Percentiles rank a stretch among this genome's conserved stretches.
phyloP scores from a whole-genome alignment of 345 rosid species.

The Murraya koenigii region DNA sequence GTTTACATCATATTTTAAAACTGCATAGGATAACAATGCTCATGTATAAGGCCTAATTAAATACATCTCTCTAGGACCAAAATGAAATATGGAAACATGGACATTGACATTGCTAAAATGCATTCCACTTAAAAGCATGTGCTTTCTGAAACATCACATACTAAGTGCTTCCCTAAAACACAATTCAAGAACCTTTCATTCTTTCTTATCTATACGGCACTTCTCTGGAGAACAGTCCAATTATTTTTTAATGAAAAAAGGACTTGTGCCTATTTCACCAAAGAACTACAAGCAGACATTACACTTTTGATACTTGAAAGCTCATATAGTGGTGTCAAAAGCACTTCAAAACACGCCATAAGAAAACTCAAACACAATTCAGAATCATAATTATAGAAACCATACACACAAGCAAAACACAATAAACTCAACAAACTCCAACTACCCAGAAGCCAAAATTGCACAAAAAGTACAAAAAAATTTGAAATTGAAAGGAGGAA shows the following conservation, averaged over 20 bases:
- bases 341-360: not conserved
- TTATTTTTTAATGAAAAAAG: not conserved
- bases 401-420: not conserved
- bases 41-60: not conserved
- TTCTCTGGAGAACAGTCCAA: not conserved
- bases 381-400: not conserved
- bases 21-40: not conserved
- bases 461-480: not conserved
- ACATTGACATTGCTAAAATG: not conserved
- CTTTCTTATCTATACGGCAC: not conserved
- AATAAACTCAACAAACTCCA: not conserved
- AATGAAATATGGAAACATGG: not conserved
- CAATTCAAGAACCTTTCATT: not conserved
- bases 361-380: not conserved
- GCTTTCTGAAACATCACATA: not conserved
- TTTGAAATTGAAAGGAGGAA: not conserved
- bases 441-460: slow-evolving; percentile 13
- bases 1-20: not conserved
- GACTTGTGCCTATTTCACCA: not conserved
- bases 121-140: not conserved
- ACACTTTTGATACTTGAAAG: not conserved
- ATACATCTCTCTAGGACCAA: not conserved
- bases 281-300: not conserved
- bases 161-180: not conserved
- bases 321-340: not conserved